phyloP scores from a whole-genome alignment of 129 eudicot species.

The Smallanthus sonchifolius region DNA sequence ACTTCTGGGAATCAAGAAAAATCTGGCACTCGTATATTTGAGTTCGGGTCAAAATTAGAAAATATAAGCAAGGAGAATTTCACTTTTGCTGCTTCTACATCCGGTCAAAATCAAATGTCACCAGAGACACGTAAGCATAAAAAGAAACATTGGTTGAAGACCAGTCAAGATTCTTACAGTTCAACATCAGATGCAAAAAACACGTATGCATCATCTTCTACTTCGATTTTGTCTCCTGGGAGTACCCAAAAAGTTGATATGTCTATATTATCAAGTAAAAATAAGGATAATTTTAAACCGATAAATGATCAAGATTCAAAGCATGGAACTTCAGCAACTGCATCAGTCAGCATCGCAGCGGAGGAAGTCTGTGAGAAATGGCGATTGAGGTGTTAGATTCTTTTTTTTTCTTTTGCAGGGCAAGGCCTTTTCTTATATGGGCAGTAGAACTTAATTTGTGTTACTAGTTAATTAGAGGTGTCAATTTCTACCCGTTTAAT shows the following conservation, averaged over 20 bases:
- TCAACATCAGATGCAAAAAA: slow-evolving; percentile 33
- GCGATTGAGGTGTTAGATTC: slow-evolving; percentile 69
- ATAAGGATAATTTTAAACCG: slow-evolving; percentile 26
- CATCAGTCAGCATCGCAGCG: slow-evolving; percentile 65
- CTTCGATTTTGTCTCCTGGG: slow-evolving; percentile 39
- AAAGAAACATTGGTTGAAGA: slow-evolving; percentile 64
- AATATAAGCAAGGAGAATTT: slow-evolving; percentile 45
- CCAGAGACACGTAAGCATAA: slow-evolving; percentile 48
- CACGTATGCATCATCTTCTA: slow-evolving; percentile 18
- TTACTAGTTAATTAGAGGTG: slow-evolving; percentile 2
- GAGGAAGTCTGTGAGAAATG: slow-evolving; percentile 91
- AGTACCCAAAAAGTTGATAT: slow-evolving; percentile 31
- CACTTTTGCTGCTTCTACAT: slow-evolving; percentile 73
- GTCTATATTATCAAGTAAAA: slow-evolving; percentile 32
- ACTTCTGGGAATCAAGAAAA: slow-evolving; percentile 44
- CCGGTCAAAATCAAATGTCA: slow-evolving; percentile 41
- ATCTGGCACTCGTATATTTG: slow-evolving; percentile 36
- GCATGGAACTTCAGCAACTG: slow-evolving; percentile 30
- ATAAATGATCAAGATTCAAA: slow-evolving; percentile 39
- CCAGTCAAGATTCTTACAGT: slow-evolving; percentile 45
- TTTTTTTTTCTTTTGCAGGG: slow-evolving; percentile 3
- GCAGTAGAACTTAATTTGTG: background rate
- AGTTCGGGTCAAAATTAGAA: slow-evolving; percentile 43
- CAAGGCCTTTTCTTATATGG: background rate
- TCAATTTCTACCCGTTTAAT: background rate